A percentile compares a stretch with the other conserved stretches of the same genome.
These are phyloP conservation scores for Oxytropis ochrocephala DNA, from an alignment of 306 rosid species.

Conservation along the genomic window DNA sequence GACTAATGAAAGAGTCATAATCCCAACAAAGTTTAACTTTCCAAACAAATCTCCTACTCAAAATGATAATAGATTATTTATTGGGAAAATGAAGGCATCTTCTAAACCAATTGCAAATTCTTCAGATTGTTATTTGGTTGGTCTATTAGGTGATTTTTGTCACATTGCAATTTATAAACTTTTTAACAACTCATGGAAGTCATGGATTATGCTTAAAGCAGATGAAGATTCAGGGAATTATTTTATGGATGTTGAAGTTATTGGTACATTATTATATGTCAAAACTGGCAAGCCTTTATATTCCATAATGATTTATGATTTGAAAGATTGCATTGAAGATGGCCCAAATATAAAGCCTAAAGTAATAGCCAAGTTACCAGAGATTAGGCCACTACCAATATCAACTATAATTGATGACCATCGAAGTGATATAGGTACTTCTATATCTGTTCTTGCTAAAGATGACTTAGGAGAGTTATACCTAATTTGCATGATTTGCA, in stretches of 20 bases:
- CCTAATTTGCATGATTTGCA: too few species aligned
- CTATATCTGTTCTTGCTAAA: too few species aligned
- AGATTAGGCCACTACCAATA: too few species aligned
- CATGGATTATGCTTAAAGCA: not conserved
- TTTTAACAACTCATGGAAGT: not conserved
- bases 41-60: not conserved
- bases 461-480: too few species aligned
- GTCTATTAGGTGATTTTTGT: not conserved
- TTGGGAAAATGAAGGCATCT: not conserved
- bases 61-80: not conserved
- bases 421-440: too few species aligned
- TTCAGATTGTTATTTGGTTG: not conserved
- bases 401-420: too few species aligned
- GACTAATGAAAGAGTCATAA: not conserved
- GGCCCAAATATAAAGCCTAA: too few species aligned
- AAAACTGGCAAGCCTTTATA: too few species aligned
- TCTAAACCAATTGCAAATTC: not conserved
- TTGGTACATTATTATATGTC: not conserved
- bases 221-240: not conserved
- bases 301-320: too few species aligned
- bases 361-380: too few species aligned
- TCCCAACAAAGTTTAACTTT: not conserved
- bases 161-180: not conserved
- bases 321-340: too few species aligned
- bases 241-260: not conserved